Evolutionary conservation across 257 asterid species (phyloP).

Genomic region (Linaria vulgaris): DNA sequence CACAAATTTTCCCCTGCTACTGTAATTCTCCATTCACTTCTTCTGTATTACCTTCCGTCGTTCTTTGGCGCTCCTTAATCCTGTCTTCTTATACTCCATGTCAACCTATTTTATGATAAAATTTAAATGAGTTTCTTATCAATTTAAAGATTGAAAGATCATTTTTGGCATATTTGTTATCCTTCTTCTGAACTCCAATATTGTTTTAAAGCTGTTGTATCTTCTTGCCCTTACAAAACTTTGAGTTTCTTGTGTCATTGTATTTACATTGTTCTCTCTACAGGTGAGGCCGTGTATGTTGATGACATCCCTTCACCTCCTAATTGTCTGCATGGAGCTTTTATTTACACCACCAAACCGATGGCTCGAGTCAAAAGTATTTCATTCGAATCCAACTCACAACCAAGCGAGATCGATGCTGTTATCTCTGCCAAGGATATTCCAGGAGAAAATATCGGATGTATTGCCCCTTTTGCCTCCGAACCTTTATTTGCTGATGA

Average conservation of each 20-base stretch:
- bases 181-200: too few relatives aligned
- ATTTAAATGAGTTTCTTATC: too few relatives aligned
- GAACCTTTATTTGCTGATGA: slow-evolving; percentile 64
- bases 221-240: too few relatives aligned
- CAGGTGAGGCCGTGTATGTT: slow-evolving; percentile 76
- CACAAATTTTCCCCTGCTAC: too few relatives aligned
- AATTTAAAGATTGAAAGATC: too few relatives aligned
- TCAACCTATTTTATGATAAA: too few relatives aligned
- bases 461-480: slow-evolving; percentile 30
- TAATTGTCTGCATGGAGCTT: slow-evolving; percentile 63
- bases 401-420: slow-evolving; percentile 31
- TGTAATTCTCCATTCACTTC: too few relatives aligned
- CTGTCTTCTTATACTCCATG: too few relatives aligned
- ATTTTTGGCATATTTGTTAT: too few relatives aligned
- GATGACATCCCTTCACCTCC: slow-evolving; percentile 80
- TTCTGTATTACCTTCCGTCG: too few relatives aligned
- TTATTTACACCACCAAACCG: slow-evolving; percentile 59
- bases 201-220: too few relatives aligned
- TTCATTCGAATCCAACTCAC: slow-evolving; percentile 33
- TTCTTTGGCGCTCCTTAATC: too few relatives aligned
- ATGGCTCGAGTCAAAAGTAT: slow-evolving; percentile 50
- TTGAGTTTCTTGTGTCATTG: slow-evolving; percentile 6
- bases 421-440: slow-evolving; percentile 58
- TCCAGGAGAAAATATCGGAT: slow-evolving; percentile 64
- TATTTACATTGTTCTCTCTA: slow-evolving; percentile 1